Evolutionary conservation across 257 asterid species (phyloP).

Genomic region (Ilex aquifolium): DNA sequence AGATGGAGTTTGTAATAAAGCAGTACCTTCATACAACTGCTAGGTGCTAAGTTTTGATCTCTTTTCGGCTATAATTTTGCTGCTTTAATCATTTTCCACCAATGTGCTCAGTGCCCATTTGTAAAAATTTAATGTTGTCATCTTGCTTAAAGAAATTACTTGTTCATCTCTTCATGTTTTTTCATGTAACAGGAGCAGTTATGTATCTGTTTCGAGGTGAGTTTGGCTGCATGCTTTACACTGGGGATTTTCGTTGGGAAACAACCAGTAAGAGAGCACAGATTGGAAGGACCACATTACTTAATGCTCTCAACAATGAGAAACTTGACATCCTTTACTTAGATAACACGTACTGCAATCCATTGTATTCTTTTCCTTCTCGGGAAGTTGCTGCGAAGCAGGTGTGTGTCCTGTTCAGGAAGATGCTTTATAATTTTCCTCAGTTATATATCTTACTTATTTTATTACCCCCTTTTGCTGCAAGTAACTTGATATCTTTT

Average conservation of each 20-base stretch:
- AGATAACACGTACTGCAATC: conserved; percentile 81
- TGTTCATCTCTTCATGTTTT: not conserved
- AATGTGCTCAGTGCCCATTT: not conserved
- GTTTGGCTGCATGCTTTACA: conserved; percentile 64
- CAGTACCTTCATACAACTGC: not conserved
- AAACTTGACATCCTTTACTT: conserved; percentile 49
- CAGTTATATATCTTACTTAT: no score
- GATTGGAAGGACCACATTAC: conserved; percentile 52
- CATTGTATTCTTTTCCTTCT: conserved; percentile 61
- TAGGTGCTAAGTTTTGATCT: not conserved
- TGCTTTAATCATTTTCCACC: not conserved
- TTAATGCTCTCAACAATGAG: conserved; percentile 57
- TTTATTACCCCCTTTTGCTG: not conserved
- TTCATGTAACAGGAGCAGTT: conserved; percentile 53
- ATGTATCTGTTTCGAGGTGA: conserved; percentile 91
- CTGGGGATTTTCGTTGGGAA: conserved; percentile 97
- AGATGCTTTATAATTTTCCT: not conserved
- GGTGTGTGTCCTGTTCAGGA: conserved; percentile 31
- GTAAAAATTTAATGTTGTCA: no score
- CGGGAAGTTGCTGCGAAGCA: conserved; percentile 69
- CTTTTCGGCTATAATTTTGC: not conserved
- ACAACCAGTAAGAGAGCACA: conserved; percentile 24
- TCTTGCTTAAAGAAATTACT: not conserved
- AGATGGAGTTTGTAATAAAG: no score
- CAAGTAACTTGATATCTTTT: not conserved